Conservation (phyloP, 2,329 filamentous ascomycete species). For the Diplodia mutila region DNA sequence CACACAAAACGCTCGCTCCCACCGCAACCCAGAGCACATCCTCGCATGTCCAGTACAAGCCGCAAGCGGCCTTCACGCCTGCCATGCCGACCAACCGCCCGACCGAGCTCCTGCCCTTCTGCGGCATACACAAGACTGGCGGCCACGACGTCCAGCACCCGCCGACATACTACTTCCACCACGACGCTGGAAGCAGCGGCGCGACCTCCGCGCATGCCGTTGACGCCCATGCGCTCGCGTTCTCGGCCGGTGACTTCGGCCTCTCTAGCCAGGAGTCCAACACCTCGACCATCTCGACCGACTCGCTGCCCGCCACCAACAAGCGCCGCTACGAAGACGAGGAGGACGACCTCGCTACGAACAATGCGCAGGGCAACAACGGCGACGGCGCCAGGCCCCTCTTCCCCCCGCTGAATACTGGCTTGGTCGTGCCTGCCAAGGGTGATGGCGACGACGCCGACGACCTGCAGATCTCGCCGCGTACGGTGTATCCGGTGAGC, state of each 20-base stretch:
- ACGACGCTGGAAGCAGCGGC: slow-evolving; percentile 44
- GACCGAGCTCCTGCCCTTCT: slow-evolving; percentile 76
- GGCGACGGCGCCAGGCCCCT: slow-evolving; percentile 2
- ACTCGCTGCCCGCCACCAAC: slow-evolving; percentile 37
- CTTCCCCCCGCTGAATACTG: slow-evolving; percentile 29
- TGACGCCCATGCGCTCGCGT: slow-evolving; percentile 24
- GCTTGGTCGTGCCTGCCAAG: slow-evolving; percentile 31
- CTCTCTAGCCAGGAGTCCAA: slow-evolving; percentile 40
- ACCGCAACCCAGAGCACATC: background rate
- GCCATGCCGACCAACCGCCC: slow-evolving; percentile 29
- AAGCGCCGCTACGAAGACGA: slow-evolving; percentile 47
- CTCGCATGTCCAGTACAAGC: background rate
- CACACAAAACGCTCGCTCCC: slow-evolving; percentile 50
- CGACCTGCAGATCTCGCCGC: slow-evolving; percentile 41
- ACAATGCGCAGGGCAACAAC: slow-evolving; percentile 31
- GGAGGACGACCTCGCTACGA: slow-evolving; percentile 36
- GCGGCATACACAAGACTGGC: slow-evolving; percentile 76
- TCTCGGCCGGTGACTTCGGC: slow-evolving; percentile 40
- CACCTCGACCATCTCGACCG: slow-evolving; percentile 35
- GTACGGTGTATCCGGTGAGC: slow-evolving; percentile 31
- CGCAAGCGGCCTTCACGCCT: background rate
- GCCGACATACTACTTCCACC: slow-evolving; percentile 44
- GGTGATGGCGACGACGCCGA: slow-evolving; percentile 34
- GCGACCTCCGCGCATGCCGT: slow-evolving; percentile 30
- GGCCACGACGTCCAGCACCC: slow-evolving; percentile 47